Base-by-base conservation (phyloP, 805 yeast species). In the Starmerella bacillaris region DNA sequence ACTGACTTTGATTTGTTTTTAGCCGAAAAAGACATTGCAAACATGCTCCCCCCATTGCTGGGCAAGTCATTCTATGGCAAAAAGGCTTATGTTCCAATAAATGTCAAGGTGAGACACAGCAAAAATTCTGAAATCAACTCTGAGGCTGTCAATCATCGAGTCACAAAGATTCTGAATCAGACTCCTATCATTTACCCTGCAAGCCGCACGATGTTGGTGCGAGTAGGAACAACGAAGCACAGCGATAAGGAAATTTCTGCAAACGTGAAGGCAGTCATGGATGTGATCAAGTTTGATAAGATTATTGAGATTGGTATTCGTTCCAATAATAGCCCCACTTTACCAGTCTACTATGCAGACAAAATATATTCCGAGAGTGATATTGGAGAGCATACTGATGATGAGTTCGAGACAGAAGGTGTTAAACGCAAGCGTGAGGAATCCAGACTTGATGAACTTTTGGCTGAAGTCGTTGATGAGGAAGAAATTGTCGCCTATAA, bases 381-480 rank as follows among this genome's bases (percentile, higher is more conserved):
- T 48, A 57, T 68, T 27, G 54, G 57, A 6, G 47, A 51, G 30
- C 60, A 57, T 9, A 52, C 61, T 33, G 58, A 58, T 21, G 60
- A 55, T 33, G 58, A 42, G 29, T 44, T 36, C 37, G 51, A 51
- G 53, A 40, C 47, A 16, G 48, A 46, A 34, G 43, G 44, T 35
- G 41, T 34, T 37, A 47, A 50, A 35, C 49, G 50, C 32, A 44
- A 49, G 41, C 41, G 49, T 32, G 50, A 43, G 33, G 54, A 46
- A 21, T 46, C 41, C 14, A 54, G 50, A 18, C 77, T 78, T 55
- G 92, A 78, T 46, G 69, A 68, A 51, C 82, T 82, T 28, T 69
- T 84, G 59, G 65, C 79, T 51, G 94, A 84, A 61, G 78, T 83
- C 46, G 76, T 77, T 37, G 76, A 74, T 47, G 83, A 78, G 42